Conservation (phyloP, 352 stramenopile genomes). For the Pythium brachiatum region DNA sequence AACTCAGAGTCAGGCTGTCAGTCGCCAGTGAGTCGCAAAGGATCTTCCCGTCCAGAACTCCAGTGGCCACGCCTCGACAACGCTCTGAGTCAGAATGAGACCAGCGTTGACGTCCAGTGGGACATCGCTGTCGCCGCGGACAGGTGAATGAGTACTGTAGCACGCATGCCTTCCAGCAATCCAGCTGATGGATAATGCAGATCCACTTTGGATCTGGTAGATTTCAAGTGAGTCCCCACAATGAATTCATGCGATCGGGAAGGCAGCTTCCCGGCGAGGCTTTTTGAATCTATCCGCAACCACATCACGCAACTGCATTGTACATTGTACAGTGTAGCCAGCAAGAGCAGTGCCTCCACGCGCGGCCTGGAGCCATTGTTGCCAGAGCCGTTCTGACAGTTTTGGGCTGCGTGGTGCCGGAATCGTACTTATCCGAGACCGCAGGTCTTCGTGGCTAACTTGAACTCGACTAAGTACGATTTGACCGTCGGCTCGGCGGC, state of each 20-base stretch:
- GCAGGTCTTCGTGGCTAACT: neutral
- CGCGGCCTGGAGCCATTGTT: neutral
- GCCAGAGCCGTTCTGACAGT: neutral
- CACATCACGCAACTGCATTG: neutral
- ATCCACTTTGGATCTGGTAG: neutral
- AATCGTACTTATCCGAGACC: neutral
- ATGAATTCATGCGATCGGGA: neutral
- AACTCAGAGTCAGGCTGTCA: conserved; percentile 9
- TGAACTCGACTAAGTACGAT: neutral
- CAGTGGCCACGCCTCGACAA: neutral
- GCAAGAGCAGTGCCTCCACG: no score
- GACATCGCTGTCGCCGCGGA: neutral
- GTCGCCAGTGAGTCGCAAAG: neutral
- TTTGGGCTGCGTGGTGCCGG: neutral
- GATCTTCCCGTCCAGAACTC: neutral
- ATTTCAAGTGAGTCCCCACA: neutral
- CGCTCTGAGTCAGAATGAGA: neutral
- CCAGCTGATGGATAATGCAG: conserved; percentile 9
- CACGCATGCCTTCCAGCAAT: neutral
- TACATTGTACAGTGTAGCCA: no score
- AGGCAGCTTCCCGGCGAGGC: neutral
- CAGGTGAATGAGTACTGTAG: neutral
- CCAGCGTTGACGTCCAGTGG: neutral
- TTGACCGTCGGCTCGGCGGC: neutral
- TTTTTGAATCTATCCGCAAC: neutral